Evolutionary conservation across 2,329 filamentous ascomycete genomes (phyloP), one percentile per base, ranked within the genome.

Genomic region (Magnaporthiopsis poae): DNA sequence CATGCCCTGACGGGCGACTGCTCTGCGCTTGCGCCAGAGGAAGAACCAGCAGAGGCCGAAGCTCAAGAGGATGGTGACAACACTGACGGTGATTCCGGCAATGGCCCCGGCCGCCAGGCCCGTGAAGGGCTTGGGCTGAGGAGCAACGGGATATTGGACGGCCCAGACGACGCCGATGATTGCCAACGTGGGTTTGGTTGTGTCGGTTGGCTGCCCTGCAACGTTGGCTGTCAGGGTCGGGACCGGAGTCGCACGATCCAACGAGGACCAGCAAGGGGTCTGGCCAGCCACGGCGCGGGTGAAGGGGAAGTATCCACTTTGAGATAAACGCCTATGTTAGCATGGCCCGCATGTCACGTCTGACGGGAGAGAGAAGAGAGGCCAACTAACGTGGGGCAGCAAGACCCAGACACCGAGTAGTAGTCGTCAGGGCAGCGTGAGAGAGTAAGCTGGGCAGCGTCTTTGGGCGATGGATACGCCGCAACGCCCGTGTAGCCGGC

Each of bases 11-110:
- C 39, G 15, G 39, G 39, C 15, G 15, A 15, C 15, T 5, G 39
- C 12, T 68, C 69, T 5, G 63, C 68, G 25, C 68, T 68, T 9
- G 68, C 70, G 18, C 69, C 70, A 27, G 69, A 29, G 4, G 60
- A 35, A 25, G 61, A 62, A 35, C 61, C 25, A 31, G 31, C 31
- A 31, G 31, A 7, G 66, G 25, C 77, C 71, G 31, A 7, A 66
- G 25, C 77, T 71, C 12, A 74, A 73, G 4, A 80, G 67, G 18
- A 72, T 74, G 65, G 73, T 74, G 61, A 35, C 2, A 21, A 13
- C 7, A 7, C 75, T 80, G 3, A 82, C 75, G 56, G 75, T 79
- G 39, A 84, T 82, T 63, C 81, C 81, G 27, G 77, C 79, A 52
- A 79, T 79, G 66, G 79, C 80, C 29, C 80, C 81, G 0, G 72